Percentiles rank a stretch among this genome's conserved stretches.
Conservation (phyloP, 202 grass and related monocot species). For the Panicum virgatum region DNA sequence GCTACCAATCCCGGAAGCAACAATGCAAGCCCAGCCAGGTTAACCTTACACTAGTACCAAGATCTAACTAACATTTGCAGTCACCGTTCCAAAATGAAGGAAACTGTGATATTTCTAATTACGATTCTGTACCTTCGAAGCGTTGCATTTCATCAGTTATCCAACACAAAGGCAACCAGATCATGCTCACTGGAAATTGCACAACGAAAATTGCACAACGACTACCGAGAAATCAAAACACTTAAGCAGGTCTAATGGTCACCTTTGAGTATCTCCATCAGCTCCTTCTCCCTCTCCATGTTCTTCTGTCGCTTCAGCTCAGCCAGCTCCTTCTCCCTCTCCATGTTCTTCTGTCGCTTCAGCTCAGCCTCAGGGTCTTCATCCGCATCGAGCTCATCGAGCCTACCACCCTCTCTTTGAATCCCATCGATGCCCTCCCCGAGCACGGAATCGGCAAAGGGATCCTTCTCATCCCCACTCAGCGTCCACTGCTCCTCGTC, state of each 20-base stretch:
- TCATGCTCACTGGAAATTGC: neutral
- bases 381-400: constrained; percentile 7
- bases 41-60: neutral
- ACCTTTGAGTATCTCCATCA: constrained; percentile 82
- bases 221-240: constrained; percentile 12
- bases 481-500: constrained; percentile 58
- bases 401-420: constrained; percentile 29
- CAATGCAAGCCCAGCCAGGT: neutral
- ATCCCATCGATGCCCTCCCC: constrained; percentile 54
- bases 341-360: constrained; percentile 52
- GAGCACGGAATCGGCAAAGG: constrained; percentile 49
- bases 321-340: constrained; percentile 61
- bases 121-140: neutral
- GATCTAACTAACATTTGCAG: neutral
- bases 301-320: constrained; percentile 54
- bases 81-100: neutral
- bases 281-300: constrained; percentile 58
- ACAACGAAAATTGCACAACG: too few species aligned
- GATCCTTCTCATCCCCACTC: constrained; percentile 39
- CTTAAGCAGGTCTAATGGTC: constrained; percentile 3
- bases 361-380: constrained; percentile 42
- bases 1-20: neutral
- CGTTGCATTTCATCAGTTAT: neutral
- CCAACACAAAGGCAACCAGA: neutral
- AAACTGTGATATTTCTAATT: neutral